Base-by-base conservation (phyloP, 169 alveolate species). In the Cryptosporidium sp. region DNA sequence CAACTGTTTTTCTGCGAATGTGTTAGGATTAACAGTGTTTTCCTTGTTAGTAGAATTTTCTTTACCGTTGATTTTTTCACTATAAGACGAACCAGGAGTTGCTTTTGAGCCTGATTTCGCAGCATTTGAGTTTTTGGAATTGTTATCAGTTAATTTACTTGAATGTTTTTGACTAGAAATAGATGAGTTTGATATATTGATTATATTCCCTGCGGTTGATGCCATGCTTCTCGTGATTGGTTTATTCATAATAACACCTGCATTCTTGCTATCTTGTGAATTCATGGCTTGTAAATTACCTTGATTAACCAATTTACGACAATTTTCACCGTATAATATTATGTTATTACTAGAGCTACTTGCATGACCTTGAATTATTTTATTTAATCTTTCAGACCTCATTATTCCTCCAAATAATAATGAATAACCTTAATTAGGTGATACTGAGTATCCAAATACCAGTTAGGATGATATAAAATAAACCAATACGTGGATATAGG, bases 321-420 rank as follows among this genome's bases (percentile, higher is more conserved):
- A 59, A 41, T 80, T 80, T 29, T 80, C 89, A 61, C 75, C 75
- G 23, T 80, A 80, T 26, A 37, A 37, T 45, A 55, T 33, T 31
- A 26, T 65, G 50, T 62, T 65, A 43, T 67, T 39, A 62, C 68
- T 80, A 41, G 48, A 59, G 43, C 10, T 50, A 41, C 41, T 65
- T 21, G 84, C 29, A 23, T 48, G 67, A 45, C 65, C 70, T 48
- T 62, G 89, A 6, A 80, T 62, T 62, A 80, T 5, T 45, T 80
- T 80, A 23, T 67, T 67, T 29, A 80, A 9, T 65, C 74, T 80
- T 41, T 80, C 89, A n/a, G 89, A 62, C 89, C 89, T 80, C 89
- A 80, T 80, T 23, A 21, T 74, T 10, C 43, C 18, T 41, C 9
- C 0, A 41, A 48, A 51, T 2, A n/a, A 3, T 55, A 55, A 4